These are phyloP conservation scores for Coemansia nantahalensis DNA, from an alignment of 192 early-diverging fungal species.

Conservation along the genomic window DNA sequence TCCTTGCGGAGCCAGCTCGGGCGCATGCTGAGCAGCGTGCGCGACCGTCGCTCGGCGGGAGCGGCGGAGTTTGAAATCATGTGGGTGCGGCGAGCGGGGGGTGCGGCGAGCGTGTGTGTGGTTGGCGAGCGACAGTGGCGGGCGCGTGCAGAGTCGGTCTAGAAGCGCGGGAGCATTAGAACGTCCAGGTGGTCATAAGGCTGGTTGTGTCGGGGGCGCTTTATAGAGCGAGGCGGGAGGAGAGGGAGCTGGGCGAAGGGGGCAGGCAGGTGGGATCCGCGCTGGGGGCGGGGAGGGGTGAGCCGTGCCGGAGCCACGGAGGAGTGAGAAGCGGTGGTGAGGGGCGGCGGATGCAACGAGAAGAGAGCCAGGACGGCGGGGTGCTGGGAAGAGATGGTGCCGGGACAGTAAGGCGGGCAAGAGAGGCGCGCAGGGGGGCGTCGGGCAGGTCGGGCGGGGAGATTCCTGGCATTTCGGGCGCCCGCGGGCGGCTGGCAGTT, in stretches of 20 bases:
- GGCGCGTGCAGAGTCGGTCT: neutral
- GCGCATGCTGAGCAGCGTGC: constrained; percentile 49
- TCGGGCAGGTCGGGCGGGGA: no score
- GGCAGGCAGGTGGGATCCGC: neutral
- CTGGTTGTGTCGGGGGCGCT: neutral
- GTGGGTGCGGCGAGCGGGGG: neutral
- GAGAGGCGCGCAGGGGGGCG: no score
- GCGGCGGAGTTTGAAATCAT: constrained; percentile 43
- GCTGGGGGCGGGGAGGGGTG: constrained; percentile 1
- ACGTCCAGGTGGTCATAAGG: neutral
- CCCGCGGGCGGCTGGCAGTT: no score
- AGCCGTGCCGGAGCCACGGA: neutral
- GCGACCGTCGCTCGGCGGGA: constrained; percentile 44
- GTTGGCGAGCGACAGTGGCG: no score
- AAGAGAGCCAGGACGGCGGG: no score
- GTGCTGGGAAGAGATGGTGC: no score
- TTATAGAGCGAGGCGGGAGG: no score
- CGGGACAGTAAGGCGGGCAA: no score
- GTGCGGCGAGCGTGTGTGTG: no score
- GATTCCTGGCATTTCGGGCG: no score
- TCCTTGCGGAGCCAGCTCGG: constrained; percentile 45
- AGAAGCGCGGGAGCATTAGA: constrained; percentile 2
- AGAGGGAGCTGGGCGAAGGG: neutral
- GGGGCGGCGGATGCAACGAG: no score
- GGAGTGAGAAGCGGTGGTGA: neutral